A percentile compares a stretch with the other conserved stretches of the same genome.
These are phyloP conservation scores for Pugionium cornutum DNA, from an alignment of 345 rosid species.

Conservation along the genomic window DNA sequence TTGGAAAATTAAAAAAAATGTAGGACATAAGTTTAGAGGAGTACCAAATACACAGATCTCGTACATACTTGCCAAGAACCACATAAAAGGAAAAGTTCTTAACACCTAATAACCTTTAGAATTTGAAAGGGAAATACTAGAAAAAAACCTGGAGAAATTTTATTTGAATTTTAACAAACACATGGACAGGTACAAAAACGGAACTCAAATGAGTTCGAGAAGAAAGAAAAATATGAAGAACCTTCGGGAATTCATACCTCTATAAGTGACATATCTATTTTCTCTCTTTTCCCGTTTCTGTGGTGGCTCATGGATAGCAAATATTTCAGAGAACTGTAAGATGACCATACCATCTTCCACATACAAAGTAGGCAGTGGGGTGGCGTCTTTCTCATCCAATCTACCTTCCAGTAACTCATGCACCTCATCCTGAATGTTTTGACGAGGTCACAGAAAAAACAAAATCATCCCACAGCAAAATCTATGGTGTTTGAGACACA, in stretches of 20 bases:
- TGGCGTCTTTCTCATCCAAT: slow-evolving; percentile 47
- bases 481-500: slow-evolving; percentile 27
- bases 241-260: slow-evolving; percentile 52
- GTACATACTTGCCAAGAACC: slow-evolving; percentile 2
- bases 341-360: slow-evolving; percentile 84
- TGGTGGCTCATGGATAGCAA: slow-evolving; percentile 79
- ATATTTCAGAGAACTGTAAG: slow-evolving; percentile 92
- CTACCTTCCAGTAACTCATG: slow-evolving; percentile 47
- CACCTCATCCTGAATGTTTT: slow-evolving; percentile 46
- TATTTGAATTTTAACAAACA: slow-evolving; percentile 14
- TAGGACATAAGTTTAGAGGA: background rate
- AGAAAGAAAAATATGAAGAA: slow-evolving; percentile 15
- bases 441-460: slow-evolving; percentile 36
- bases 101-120: slow-evolving; percentile 19
- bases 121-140: slow-evolving; percentile 5
- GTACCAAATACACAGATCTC: slow-evolving; percentile 22
- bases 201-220: slow-evolving; percentile 10
- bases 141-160: slow-evolving; percentile 3
- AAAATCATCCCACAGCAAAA: slow-evolving; percentile 39
- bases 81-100: slow-evolving; percentile 8
- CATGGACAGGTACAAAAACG: slow-evolving; percentile 8
- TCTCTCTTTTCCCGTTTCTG: slow-evolving; percentile 68
- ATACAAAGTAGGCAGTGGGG: slow-evolving; percentile 78
- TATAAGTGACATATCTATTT: slow-evolving; percentile 51
- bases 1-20: slow-evolving; percentile 8